Evolutionary conservation across 441 rosid genomes (phyloP).

Genomic region (Brassica hybrid): DNA sequence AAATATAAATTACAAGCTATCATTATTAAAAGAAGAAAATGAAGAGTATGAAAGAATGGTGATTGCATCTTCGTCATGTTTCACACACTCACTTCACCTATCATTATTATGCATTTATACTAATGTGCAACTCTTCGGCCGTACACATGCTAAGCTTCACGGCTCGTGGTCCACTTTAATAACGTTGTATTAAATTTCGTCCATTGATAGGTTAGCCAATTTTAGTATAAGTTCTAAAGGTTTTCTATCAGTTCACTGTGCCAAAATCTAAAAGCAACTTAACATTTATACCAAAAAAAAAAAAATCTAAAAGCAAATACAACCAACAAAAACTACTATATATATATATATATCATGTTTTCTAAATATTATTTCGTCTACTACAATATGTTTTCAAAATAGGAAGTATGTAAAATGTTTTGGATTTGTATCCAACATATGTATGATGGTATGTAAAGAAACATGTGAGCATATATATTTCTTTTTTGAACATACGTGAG

Average conservation of each 20-base stretch:
- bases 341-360: too few species aligned
- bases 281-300: neutral
- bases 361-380: neutral
- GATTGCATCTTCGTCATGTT: constrained; percentile 10
- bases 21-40: neutral
- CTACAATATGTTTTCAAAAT: neutral
- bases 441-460: neutral
- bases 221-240: neutral
- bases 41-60: neutral
- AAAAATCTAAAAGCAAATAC: neutral
- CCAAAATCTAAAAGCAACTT: neutral
- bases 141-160: neutral
- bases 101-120: neutral
- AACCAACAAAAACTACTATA: neutral
- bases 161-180: neutral
- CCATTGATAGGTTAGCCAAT: neutral
- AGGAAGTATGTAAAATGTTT: neutral
- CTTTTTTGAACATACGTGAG: too few species aligned
- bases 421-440: neutral
- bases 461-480: too few species aligned
- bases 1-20: neutral
- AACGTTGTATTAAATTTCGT: neutral
- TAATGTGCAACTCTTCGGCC: neutral
- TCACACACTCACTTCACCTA: constrained; percentile 5
- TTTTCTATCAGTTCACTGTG: too few species aligned